Conservation (phyloP, 176 grass and related monocot genomes). For the Carex littledalei region DNA sequence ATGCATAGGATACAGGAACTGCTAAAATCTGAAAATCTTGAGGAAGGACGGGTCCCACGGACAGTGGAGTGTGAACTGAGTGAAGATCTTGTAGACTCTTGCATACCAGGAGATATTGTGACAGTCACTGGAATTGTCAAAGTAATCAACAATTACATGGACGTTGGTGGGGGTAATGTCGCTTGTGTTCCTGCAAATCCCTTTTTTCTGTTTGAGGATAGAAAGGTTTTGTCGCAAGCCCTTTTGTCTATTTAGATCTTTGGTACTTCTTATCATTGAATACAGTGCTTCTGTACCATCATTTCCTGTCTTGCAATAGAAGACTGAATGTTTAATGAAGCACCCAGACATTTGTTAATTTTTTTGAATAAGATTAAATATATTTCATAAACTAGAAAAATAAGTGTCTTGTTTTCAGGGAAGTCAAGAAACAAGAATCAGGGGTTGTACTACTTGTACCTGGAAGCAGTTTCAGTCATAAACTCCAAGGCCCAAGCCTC, state of each 20-base stretch:
- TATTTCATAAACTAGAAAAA: neutral
- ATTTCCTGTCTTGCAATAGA: neutral
- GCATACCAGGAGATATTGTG: slow-evolving; percentile 86
- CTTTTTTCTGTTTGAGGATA: neutral
- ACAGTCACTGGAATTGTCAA: slow-evolving; percentile 85
- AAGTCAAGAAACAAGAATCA: slow-evolving; percentile 61
- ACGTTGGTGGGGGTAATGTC: slow-evolving; percentile 80
- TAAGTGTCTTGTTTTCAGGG: slow-evolving; percentile 44
- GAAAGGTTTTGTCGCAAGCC: neutral
- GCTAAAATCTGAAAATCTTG: slow-evolving; percentile 43
- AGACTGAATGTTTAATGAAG: neutral
- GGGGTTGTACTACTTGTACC: slow-evolving; percentile 76
- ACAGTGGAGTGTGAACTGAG: slow-evolving; percentile 86
- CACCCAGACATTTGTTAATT: neutral
- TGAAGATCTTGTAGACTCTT: slow-evolving; percentile 95
- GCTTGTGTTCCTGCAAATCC: neutral
- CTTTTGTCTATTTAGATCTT: slow-evolving; percentile 7
- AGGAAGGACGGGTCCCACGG: slow-evolving; percentile 79
- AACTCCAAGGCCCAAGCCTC: slow-evolving; percentile 41
- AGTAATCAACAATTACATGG: slow-evolving; percentile 84
- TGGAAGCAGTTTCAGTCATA: slow-evolving; percentile 81
- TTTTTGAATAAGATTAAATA: slow-evolving; percentile 13
- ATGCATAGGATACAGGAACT: slow-evolving; percentile 71
- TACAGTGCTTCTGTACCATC: slow-evolving; percentile 4
- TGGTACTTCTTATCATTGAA: slow-evolving; percentile 1